A percentile compares a stretch with the other conserved stretches of the same genome.
These are phyloP conservation scores for Kluyveromyces dobzhanskii DNA, from an alignment of 805 yeast species.

Conservation along the genomic window DNA sequence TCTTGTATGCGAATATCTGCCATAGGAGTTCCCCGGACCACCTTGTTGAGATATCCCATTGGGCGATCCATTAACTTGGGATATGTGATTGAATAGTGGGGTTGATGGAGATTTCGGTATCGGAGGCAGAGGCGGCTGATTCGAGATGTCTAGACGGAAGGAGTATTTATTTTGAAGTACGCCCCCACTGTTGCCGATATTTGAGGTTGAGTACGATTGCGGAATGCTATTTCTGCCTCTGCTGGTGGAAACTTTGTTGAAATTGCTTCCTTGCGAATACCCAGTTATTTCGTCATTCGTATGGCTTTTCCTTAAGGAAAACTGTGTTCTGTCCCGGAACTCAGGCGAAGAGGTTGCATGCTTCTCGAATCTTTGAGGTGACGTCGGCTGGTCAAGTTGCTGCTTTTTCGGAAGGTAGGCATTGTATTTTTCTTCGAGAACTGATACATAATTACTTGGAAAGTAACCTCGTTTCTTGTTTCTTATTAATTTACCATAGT, in stretches of 20 bases:
- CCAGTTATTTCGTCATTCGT: not conserved
- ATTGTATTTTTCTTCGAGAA: slow-evolving; percentile 33
- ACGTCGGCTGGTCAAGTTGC: not conserved
- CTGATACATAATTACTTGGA: slow-evolving; percentile 77
- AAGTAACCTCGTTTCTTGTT: slow-evolving; percentile 75
- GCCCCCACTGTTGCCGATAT: not conserved
- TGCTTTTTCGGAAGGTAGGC: slow-evolving; percentile 3
- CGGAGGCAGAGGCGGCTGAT: slow-evolving; percentile 3
- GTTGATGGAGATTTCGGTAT: slow-evolving; percentile 4
- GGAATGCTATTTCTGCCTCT: not conserved
- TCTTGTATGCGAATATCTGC: slow-evolving; percentile 34
- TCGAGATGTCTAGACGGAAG: not conserved
- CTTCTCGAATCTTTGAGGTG: not conserved
- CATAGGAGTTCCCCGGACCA: not conserved
- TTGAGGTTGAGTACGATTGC: slow-evolving; percentile 6
- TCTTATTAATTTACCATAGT: slow-evolving; percentile 75
- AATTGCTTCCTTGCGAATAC: not conserved
- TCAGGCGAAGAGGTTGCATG: not conserved
- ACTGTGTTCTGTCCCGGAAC: not conserved
- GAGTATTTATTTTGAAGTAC: too few species aligned
- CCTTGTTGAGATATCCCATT: not conserved
- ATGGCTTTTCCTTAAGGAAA: not conserved
- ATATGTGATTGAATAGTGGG: not conserved
- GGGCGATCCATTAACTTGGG: not conserved
- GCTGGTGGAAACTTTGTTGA: not conserved